A percentile compares a stretch with the other conserved stretches of the same genome.
Evolutionary conservation across 148 eudicot genomes (phyloP).

Genomic region (Pouteria glomerata): DNA sequence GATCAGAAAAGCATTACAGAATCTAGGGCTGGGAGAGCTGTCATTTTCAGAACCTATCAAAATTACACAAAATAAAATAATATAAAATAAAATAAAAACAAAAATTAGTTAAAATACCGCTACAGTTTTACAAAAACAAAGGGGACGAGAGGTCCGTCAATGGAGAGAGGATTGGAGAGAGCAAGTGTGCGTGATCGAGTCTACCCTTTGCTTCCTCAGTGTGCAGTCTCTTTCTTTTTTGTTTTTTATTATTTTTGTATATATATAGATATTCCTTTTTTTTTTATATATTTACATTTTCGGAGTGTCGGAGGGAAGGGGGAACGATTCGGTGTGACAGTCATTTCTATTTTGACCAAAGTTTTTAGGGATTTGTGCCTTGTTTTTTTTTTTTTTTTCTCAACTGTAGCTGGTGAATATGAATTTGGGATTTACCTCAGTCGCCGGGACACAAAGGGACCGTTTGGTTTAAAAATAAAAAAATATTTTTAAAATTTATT

Average conservation of each 20-base stretch:
- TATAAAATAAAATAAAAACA: not conserved
- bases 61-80: not conserved
- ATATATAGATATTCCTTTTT: not conserved
- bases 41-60: not conserved
- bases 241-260: not conserved
- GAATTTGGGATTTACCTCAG: too few species aligned
- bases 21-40: conserved; percentile 22
- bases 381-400: not conserved
- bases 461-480: too few species aligned
- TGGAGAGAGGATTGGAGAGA: conserved; percentile 15
- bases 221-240: not conserved
- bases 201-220: not conserved
- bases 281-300: not conserved
- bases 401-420: too few species aligned
- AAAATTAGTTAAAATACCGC: not conserved
- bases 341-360: not conserved
- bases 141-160: conserved; percentile 19
- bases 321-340: conserved; percentile 7
- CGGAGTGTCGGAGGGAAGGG: not conserved
- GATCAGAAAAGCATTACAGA: conserved; percentile 23
- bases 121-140: not conserved
- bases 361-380: conserved; percentile 2
- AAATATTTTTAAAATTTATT: too few species aligned
- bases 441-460: too few species aligned
- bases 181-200: conserved; percentile 1